A percentile compares a stretch with the other conserved stretches of the same genome.
Evolutionary conservation across 2,329 filamentous ascomycete genomes (phyloP).

Genomic region (Atkinsonella texensis): DNA sequence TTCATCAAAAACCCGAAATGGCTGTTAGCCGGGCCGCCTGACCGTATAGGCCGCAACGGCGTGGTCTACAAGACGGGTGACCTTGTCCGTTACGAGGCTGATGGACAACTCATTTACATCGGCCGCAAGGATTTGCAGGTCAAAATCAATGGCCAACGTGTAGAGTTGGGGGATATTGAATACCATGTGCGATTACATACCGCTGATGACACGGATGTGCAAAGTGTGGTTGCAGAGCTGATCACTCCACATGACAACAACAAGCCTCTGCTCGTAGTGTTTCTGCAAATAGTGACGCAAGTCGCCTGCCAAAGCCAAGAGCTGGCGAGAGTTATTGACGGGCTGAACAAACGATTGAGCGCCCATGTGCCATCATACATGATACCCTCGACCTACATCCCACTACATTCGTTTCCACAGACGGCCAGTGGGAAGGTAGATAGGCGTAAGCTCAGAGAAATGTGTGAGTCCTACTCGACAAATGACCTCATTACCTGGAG

Average conservation of each 20-base stretch:
- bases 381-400: conserved; percentile 2
- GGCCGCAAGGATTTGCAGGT: conserved; percentile 47
- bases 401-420: background rate
- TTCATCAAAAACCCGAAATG: conserved; percentile 16
- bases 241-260: background rate
- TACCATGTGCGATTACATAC: conserved; percentile 5
- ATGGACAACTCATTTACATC: conserved; percentile 12
- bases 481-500: background rate
- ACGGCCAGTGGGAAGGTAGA: conserved; percentile 1
- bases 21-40: conserved; percentile 5
- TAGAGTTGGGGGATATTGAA: conserved; percentile 32
- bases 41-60: conserved; percentile 6
- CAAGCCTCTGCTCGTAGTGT: conserved; percentile 2
- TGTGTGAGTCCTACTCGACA: background rate
- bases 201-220: background rate
- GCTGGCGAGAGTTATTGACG: background rate
- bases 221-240: conserved; percentile 1
- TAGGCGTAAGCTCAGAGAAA: background rate
- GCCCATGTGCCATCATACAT: conserved; percentile 1
- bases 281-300: background rate
- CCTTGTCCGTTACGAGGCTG: conserved; percentile 10
- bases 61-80: conserved; percentile 12
- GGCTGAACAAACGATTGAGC: background rate
- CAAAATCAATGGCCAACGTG: conserved; percentile 45
- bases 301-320: background rate